Conservation (phyloP, 1,284 basidiomycete species). For the Sparassis latifolia region DNA sequence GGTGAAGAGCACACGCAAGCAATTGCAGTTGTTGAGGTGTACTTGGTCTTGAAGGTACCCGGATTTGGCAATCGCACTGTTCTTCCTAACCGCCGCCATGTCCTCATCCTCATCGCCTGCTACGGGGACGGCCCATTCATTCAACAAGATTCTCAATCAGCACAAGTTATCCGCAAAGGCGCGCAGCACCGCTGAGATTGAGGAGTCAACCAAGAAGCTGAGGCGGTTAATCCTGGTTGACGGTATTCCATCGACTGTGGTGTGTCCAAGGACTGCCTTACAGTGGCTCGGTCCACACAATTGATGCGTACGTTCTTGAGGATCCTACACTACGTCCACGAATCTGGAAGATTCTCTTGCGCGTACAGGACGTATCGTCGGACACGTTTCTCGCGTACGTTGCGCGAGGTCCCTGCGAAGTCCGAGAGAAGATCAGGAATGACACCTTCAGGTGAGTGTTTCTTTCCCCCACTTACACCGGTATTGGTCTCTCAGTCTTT, state of each 20-base stretch:
- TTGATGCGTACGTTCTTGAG: constrained; percentile 29
- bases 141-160: constrained; percentile 70
- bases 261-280: constrained; percentile 22
- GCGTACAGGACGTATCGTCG: constrained; percentile 70
- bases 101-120: constrained; percentile 20
- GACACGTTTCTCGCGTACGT: constrained; percentile 80
- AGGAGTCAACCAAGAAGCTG: constrained; percentile 78
- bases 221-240: constrained; percentile 82
- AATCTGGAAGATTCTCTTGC: constrained; percentile 90
- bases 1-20: neutral
- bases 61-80: too few relatives aligned
- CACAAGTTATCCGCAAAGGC: constrained; percentile 56
- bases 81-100: neutral
- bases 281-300: constrained; percentile 1
- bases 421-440: constrained; percentile 85
- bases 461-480: neutral
- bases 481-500: constrained; percentile 14
- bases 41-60: too few relatives aligned
- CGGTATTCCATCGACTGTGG: constrained; percentile 71
- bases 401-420: constrained; percentile 76
- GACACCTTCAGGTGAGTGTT: constrained; percentile 62
- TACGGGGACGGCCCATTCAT: constrained; percentile 55
- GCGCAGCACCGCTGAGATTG: constrained; percentile 59
- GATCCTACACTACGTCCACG: constrained; percentile 71
- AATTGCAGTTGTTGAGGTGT: too few relatives aligned